Evolutionary conservation across 2,329 filamentous ascomycete species (phyloP), one percentile per base, ranked within the genome.

Genomic region (Nakataea oryzae): DNA sequence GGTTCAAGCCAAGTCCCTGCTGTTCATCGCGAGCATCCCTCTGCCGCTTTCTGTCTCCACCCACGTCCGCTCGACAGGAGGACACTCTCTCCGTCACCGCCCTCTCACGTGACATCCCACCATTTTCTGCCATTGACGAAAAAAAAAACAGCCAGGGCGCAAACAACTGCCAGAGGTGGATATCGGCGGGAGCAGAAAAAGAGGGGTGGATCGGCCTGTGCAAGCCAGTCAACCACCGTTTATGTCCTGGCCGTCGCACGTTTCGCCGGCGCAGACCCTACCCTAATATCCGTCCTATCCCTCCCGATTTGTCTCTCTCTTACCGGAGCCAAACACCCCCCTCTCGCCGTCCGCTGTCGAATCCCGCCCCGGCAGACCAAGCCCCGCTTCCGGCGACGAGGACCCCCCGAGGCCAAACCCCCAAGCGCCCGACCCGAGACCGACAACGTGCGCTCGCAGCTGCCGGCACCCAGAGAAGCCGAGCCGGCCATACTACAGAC

Each of bases 41-140:
- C n/a, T n/a, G n/a, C n/a, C n/a, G n/a, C n/a, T n/a, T n/a, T n/a
- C n/a, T n/a, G n/a, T n/a, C n/a, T n/a, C n/a, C n/a, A n/a, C n/a
- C n/a, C n/a, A n/a, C n/a, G n/a, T n/a, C n/a, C n/a, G n/a, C n/a
- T n/a, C n/a, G n/a, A n/a, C n/a, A n/a, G n/a, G 41, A 50, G 7
- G 6, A 3, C 41, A 13, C 2, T 6, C 13, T 27, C 61, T 34
- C 29, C 11, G 34, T 60, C 61, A 76, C 69, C 72, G 73, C 71
- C 69, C 72, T 75, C 73, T 59, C 62, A 63, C 62, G 62, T 63
- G 62, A 63, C 32, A 54, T 62, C 62, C 60, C 63, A 64, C 63
- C 65, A 61, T 29, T 30, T 58, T 58, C 56, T 58, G 56, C 56
- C 56, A 58, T 30, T 58, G 6, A 21, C 26, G 9, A 27, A 27